Evolutionary conservation across 2,329 filamentous ascomycete species (phyloP).

Genomic region (Sarocladium brachiariae): DNA sequence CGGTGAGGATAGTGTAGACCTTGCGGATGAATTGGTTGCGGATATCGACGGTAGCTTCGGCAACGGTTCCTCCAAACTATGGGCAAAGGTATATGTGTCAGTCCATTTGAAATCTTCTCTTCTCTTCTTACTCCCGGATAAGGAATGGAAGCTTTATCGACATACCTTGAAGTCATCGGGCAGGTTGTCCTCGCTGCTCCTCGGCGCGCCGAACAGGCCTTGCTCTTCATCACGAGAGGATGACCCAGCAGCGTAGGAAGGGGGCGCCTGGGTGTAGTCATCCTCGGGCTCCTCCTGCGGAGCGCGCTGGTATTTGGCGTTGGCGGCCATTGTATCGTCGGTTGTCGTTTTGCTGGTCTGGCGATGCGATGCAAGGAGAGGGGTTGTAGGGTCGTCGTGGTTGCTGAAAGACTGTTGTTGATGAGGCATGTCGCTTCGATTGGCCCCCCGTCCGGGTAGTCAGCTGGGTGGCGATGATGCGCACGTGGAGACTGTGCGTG

Average conservation of each 20-base stretch:
- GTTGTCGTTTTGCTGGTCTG: not conserved
- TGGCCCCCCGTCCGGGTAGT: too few relatives aligned
- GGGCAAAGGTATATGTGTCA: not conserved
- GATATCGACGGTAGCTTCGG: constrained; percentile 90
- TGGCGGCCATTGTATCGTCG: constrained; percentile 54
- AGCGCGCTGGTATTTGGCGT: constrained; percentile 75
- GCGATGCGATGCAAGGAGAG: not conserved
- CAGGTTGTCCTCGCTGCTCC: constrained; percentile 80
- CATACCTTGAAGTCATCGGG: constrained; percentile 97
- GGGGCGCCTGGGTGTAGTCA: constrained; percentile 73
- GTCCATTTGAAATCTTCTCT: not conserved
- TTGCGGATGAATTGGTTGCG: constrained; percentile 96
- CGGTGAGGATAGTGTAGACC: constrained; percentile 96
- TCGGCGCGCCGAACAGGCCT: constrained; percentile 60
- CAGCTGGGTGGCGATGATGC: constrained; percentile 12
- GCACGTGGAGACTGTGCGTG: constrained; percentile 7
- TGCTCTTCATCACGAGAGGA: constrained; percentile 46
- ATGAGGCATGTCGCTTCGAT: constrained; percentile 10
- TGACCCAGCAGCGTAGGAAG: constrained; percentile 59
- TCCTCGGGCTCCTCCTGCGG: constrained; percentile 83
- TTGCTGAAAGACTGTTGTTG: constrained; percentile 4
- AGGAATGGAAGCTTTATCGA: too few relatives aligned
- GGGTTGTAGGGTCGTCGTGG: constrained; percentile 5
- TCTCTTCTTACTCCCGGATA: too few relatives aligned
- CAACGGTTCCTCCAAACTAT: constrained; percentile 85